Conservation (phyloP, 2,329 filamentous ascomycete genomes). For the Exophiala spinifera region DNA sequence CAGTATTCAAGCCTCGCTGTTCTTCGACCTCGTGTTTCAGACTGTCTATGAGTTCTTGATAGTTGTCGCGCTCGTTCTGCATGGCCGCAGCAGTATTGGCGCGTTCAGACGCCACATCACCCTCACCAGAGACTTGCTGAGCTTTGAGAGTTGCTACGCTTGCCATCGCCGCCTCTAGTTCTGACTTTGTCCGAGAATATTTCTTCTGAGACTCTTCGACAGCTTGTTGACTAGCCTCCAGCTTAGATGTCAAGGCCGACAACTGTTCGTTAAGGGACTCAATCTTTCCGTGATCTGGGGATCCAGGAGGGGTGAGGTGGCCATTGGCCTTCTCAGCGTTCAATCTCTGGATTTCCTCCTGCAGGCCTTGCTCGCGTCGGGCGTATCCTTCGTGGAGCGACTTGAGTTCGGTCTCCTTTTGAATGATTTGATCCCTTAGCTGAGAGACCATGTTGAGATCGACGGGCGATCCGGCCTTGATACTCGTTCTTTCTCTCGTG, state of each 20-base stretch:
- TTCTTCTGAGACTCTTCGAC: slow-evolving; percentile 70
- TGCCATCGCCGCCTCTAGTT: slow-evolving; percentile 66
- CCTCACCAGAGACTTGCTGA: slow-evolving; percentile 32
- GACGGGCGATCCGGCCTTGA: slow-evolving; percentile 74
- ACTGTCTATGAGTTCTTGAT: slow-evolving; percentile 58
- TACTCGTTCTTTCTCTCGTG: slow-evolving; percentile 85
- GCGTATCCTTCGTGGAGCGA: slow-evolving; percentile 69
- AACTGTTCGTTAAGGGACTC: slow-evolving; percentile 68
- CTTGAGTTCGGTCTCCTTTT: slow-evolving; percentile 77
- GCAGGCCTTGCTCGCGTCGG: slow-evolving; percentile 71
- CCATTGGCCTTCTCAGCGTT: slow-evolving; percentile 46
- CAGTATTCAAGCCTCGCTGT: slow-evolving; percentile 70
- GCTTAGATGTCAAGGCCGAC: slow-evolving; percentile 70
- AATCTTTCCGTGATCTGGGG: slow-evolving; percentile 48
- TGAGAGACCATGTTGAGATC: slow-evolving; percentile 88
- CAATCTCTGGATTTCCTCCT: slow-evolving; percentile 67
- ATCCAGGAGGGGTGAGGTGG: slow-evolving; percentile 34
- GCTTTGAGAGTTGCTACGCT: slow-evolving; percentile 48
- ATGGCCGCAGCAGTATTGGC: slow-evolving; percentile 45
- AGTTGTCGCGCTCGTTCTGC: slow-evolving; percentile 52
- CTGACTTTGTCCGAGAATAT: slow-evolving; percentile 67
- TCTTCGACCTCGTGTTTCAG: slow-evolving; percentile 75
- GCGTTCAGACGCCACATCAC: slow-evolving; percentile 21
- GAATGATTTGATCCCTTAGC: slow-evolving; percentile 81
- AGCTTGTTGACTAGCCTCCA: slow-evolving; percentile 65